Evolutionary conservation across 441 rosid species (phyloP).

Genomic region (Macaranga tanarius): DNA sequence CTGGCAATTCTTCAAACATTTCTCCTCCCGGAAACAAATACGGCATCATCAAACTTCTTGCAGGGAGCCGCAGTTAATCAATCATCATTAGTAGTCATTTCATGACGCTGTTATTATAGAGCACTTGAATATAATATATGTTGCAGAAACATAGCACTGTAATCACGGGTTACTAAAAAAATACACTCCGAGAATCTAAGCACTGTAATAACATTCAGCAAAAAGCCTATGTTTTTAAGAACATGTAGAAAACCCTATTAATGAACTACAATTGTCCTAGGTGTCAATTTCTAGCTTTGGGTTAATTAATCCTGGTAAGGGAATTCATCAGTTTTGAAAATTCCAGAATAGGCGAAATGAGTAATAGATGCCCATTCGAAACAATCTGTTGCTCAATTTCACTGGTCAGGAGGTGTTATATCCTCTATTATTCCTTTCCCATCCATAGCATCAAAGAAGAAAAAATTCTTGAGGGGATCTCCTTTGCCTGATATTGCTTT

Average conservation of each 20-base stretch:
- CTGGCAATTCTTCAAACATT: too few species aligned
- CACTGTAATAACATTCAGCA: conserved; percentile 10
- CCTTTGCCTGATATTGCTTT: conserved; percentile 90
- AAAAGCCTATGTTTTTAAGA: background rate
- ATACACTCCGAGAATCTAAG: background rate
- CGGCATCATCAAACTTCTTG: background rate
- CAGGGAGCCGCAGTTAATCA: background rate
- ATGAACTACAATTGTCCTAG: background rate
- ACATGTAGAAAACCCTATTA: background rate
- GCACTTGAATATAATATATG: background rate
- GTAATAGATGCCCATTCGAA: background rate
- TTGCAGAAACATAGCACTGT: background rate
- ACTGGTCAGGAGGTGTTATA: conserved; percentile 41
- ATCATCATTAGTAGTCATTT: background rate
- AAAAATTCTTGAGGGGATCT: conserved; percentile 73
- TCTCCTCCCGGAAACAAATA: background rate
- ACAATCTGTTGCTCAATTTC: conserved; percentile 23
- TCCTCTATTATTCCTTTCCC: conserved; percentile 68
- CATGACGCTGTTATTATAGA: background rate
- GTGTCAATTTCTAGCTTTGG: background rate
- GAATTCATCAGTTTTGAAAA: background rate
- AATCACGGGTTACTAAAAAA: background rate
- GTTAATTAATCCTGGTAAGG: conserved; percentile 6
- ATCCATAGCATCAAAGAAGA: conserved; percentile 54
- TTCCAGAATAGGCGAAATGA: background rate